phyloP scores from a whole-genome alignment of 768 basidiomycete species.

The Leccinum uliginosum region DNA sequence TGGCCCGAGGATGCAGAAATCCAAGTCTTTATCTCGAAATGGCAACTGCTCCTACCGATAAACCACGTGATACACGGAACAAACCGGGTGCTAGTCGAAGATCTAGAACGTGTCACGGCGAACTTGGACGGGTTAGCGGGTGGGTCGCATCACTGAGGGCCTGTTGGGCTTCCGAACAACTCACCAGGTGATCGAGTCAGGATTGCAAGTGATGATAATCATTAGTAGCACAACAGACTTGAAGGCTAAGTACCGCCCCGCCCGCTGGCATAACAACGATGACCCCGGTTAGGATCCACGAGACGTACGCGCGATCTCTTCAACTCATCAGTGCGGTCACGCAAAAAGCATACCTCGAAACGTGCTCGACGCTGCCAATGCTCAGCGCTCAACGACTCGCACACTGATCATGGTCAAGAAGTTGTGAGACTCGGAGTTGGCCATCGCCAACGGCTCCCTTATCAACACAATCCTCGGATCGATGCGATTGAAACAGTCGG shows the following conservation, averaged over 20 bases:
- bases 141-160: not conserved
- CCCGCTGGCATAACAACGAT: not conserved
- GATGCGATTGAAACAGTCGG: slow-evolving; percentile 15
- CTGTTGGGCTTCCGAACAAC: not conserved
- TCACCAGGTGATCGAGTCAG: not conserved
- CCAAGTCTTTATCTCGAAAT: slow-evolving; percentile 16
- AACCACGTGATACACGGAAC: slow-evolving; percentile 24
- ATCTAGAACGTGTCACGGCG: slow-evolving; percentile 6
- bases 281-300: not conserved
- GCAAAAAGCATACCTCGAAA: slow-evolving; percentile 12
- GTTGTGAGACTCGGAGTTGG: not conserved
- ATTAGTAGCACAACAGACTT: not conserved
- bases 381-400: slow-evolving; percentile 7
- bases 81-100: slow-evolving; percentile 12
- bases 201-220: not conserved
- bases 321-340: slow-evolving; percentile 6
- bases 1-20: slow-evolving; percentile 17
- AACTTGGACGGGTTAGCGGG: slow-evolving; percentile 6
- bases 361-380: slow-evolving; percentile 2
- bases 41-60: slow-evolving; percentile 18
- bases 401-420: slow-evolving; percentile 18
- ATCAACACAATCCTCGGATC: slow-evolving; percentile 24
- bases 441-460: slow-evolving; percentile 13
- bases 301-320: not conserved
- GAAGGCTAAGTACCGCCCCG: not conserved